Percentiles rank a stretch among this genome's conserved stretches.
phyloP scores from a whole-genome alignment of 768 basidiomycete species.

The Postia placenta region DNA sequence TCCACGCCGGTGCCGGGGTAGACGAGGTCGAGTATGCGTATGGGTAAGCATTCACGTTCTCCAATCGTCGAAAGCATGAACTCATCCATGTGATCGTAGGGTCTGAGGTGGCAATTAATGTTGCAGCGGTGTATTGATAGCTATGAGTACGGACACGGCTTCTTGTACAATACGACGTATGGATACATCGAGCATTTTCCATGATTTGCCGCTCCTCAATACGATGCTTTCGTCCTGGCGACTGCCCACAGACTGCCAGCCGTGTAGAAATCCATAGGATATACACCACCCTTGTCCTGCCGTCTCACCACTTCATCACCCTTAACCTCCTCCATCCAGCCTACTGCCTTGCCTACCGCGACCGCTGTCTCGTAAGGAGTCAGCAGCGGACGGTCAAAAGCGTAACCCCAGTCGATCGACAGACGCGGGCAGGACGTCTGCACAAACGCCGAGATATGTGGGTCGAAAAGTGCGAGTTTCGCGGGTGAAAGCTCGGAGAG shows the following conservation, averaged over 20 bases:
- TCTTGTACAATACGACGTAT: too few species aligned
- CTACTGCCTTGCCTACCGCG: slow-evolving; percentile 59
- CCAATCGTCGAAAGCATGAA: slow-evolving; percentile 33
- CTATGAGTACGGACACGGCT: too few species aligned
- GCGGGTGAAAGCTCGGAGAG: slow-evolving; percentile 96
- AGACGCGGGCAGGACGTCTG: slow-evolving; percentile 96
- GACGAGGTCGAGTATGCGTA: slow-evolving; percentile 90
- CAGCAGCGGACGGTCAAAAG: slow-evolving; percentile 82
- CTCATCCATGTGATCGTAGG: slow-evolving; percentile 56
- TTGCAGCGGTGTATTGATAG: too few species aligned
- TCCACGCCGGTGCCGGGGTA: slow-evolving; percentile 75
- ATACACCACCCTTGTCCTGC: slow-evolving; percentile 39
- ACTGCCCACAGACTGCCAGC: slow-evolving; percentile 74
- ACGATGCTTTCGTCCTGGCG: slow-evolving; percentile 51
- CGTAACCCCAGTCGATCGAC: slow-evolving; percentile 98
- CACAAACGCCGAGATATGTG: slow-evolving; percentile 82
- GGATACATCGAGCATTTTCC: too few species aligned
- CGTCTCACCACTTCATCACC: slow-evolving; percentile 15
- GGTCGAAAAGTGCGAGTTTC: slow-evolving; percentile 79
- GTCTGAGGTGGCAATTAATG: too few species aligned
- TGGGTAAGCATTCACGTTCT: slow-evolving; percentile 44
- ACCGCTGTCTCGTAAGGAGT: slow-evolving; percentile 93
- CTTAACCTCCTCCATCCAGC: slow-evolving; percentile 53
- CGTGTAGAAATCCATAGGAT: slow-evolving; percentile 97
- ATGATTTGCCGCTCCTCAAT: too few species aligned